A percentile compares a stretch with the other conserved stretches of the same genome.
These are phyloP conservation scores for Nothophytophthora sp. DNA, from an alignment of 352 stramenopile genomes.

Conservation along the genomic window DNA sequence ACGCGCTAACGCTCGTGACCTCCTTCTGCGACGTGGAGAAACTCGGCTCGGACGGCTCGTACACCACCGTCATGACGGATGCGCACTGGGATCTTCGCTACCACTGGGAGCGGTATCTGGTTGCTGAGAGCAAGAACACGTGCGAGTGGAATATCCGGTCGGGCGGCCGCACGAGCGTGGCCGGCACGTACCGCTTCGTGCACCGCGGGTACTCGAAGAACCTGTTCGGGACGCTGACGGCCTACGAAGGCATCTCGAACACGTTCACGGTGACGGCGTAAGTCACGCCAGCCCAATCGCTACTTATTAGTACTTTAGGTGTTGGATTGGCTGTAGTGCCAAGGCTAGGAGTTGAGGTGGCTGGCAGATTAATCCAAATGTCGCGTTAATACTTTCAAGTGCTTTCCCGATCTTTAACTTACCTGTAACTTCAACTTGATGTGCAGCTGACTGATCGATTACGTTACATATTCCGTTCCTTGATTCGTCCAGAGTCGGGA, in stretches of 20 bases:
- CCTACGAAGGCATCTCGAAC: constrained; percentile 29
- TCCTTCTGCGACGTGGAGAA: constrained; percentile 51
- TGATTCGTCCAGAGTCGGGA: too few species aligned
- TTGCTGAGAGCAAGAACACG: constrained; percentile 30
- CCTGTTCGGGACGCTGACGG: constrained; percentile 25
- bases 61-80: constrained; percentile 32
- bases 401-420: too few species aligned
- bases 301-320: too few species aligned
- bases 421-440: too few species aligned
- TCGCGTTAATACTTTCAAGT: too few species aligned
- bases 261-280: constrained; percentile 19
- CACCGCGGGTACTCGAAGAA: constrained; percentile 39
- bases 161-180: constrained; percentile 19
- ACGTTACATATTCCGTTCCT: too few species aligned
- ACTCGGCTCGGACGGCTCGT: constrained; percentile 13
- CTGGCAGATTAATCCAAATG: too few species aligned
- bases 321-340: too few species aligned
- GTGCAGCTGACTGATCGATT: too few species aligned
- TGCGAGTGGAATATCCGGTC: constrained; percentile 43
- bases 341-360: too few species aligned
- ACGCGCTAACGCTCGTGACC: constrained; percentile 23
- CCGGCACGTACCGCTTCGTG: constrained; percentile 36
- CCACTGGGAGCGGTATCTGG: constrained; percentile 19
- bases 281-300: too few species aligned
- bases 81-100: constrained; percentile 48